phyloP scores from a whole-genome alignment of 768 basidiomycete species.

The Suillus brevipes region DNA sequence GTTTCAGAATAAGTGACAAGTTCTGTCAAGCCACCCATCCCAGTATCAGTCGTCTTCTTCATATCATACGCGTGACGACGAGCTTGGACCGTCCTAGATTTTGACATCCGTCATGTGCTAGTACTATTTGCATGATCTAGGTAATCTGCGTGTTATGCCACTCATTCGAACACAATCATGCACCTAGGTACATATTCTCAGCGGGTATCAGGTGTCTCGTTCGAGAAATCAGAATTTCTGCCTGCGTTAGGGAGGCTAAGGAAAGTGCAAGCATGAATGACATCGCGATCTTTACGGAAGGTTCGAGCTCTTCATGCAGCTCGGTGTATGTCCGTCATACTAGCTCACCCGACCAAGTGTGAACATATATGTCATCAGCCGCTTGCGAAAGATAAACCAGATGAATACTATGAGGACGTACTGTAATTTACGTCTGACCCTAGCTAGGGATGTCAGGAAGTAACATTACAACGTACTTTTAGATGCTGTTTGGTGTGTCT shows the following conservation, averaged over 20 bases:
- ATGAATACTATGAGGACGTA: not conserved
- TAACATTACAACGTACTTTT: not conserved
- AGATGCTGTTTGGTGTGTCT: not conserved
- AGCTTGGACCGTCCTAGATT: conserved; percentile 58
- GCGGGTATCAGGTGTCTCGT: not conserved
- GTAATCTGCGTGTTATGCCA: conserved; percentile 34
- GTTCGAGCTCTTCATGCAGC: conserved; percentile 63
- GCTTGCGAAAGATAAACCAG: not conserved
- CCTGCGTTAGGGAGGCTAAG: conserved; percentile 62
- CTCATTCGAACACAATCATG: conserved; percentile 41
- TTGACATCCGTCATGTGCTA: conserved; percentile 52
- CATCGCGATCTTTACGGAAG: conserved; percentile 63
- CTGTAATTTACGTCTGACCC: too few relatives aligned
- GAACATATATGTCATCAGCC: not conserved
- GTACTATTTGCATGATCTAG: conserved; percentile 48
- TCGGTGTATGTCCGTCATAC: conserved; percentile 43
- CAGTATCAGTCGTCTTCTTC: not conserved
- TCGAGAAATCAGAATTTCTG: not conserved
- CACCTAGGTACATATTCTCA: not conserved
- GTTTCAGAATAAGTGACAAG: conserved; percentile 18
- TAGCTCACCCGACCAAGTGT: conserved; percentile 20
- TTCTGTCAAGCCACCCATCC: not conserved
- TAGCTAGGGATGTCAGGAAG: too few relatives aligned
- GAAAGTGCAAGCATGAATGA: conserved; percentile 65
- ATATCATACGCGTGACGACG: conserved; percentile 30